These are phyloP conservation scores for Setaria viridis DNA, from an alignment of 202 grass and related monocot genomes.

Conservation along the genomic window DNA sequence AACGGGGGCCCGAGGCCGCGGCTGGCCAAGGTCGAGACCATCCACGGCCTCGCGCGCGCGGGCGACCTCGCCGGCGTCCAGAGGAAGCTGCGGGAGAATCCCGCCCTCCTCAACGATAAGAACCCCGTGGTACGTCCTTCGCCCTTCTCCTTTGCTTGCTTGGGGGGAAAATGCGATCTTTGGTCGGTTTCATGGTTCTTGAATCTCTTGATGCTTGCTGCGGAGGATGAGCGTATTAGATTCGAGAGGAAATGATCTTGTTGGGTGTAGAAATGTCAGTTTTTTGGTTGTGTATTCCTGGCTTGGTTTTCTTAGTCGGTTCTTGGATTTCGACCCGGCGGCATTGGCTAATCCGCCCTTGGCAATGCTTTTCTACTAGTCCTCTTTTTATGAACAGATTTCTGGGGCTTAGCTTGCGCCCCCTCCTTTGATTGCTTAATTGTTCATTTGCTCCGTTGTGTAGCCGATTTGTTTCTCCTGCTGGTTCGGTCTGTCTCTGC, in stretches of 20 bases:
- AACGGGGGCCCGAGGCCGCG: constrained; percentile 66
- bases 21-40: constrained; percentile 58
- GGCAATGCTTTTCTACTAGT: neutral
- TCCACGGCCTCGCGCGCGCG: constrained; percentile 72
- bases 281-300: neutral
- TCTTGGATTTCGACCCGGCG: constrained; percentile 18
- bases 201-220: constrained; percentile 10
- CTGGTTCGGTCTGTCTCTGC: constrained; percentile 20
- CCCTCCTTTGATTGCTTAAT: neutral
- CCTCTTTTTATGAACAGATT: neutral
- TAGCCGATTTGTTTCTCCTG: constrained; percentile 1
- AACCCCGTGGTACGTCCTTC: constrained; percentile 69
- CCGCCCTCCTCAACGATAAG: constrained; percentile 78
- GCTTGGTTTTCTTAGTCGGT: constrained; percentile 1
- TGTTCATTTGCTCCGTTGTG: constrained; percentile 35
- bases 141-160: neutral
- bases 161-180: constrained; percentile 1
- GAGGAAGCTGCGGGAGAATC: constrained; percentile 76
- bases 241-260: constrained; percentile 24
- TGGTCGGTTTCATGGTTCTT: constrained; percentile 32
- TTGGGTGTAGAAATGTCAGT: constrained; percentile 6
- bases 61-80: constrained; percentile 81
- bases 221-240: constrained; percentile 27
- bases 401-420: constrained; percentile 24
- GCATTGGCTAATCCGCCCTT: constrained; percentile 6